Percentiles rank a stretch among this genome's conserved stretches.
Conservation (phyloP, 192 early-diverging fungal species). For the Gryganskiella cystojenkinii region DNA sequence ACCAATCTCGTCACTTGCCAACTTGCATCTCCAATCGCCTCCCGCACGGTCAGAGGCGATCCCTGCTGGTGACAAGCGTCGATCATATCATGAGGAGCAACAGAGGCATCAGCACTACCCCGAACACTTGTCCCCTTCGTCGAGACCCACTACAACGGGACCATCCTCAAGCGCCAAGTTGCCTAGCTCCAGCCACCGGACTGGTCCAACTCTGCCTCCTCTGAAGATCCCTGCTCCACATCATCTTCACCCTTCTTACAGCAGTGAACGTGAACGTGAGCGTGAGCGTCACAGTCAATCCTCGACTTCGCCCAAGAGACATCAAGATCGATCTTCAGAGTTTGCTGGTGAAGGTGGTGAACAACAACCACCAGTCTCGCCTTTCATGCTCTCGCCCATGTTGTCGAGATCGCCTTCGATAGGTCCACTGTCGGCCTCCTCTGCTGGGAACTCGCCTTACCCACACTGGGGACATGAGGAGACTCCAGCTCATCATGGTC, state of each 20-base stretch:
- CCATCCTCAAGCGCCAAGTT: background rate
- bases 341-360: background rate
- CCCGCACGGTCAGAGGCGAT: background rate
- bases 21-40: slow-evolving; percentile 35
- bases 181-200: background rate
- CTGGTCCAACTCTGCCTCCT: slow-evolving; percentile 28
- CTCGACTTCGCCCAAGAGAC: slow-evolving; percentile 9
- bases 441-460: slow-evolving; percentile 10
- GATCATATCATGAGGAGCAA: background rate
- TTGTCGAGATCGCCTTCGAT: slow-evolving; percentile 38
- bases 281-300: slow-evolving; percentile 6
- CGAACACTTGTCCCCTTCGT: slow-evolving; percentile 5
- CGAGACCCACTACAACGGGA: background rate
- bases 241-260: slow-evolving; percentile 38
- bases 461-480: slow-evolving; percentile 45
- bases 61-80: slow-evolving; percentile 3
- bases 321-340: slow-evolving; percentile 7
- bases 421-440: slow-evolving; percentile 6
- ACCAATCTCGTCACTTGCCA: slow-evolving; percentile 39
- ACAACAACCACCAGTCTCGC: slow-evolving; percentile 27
- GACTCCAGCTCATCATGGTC: slow-evolving; percentile 16
- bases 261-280: too few relatives aligned
- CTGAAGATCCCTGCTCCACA: slow-evolving; percentile 40
- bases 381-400: slow-evolving; percentile 40
- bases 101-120: background rate